Base-by-base conservation (phyloP, 1,139 yeast genomes). In the Nakaseomyces bracarensis region DNA sequence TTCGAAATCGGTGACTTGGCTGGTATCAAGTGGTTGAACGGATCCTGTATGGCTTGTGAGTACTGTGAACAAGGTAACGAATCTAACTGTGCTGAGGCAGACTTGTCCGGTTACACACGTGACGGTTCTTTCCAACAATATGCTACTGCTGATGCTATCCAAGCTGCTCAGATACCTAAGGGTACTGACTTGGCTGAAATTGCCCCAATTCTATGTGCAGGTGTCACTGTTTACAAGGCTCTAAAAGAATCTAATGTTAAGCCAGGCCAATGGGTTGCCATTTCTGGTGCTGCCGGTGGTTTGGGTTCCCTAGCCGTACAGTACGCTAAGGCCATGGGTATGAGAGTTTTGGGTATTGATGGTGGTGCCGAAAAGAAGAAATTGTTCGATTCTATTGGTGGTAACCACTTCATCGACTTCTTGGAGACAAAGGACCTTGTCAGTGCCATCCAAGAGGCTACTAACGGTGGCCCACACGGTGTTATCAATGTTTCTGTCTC, bases 121-220 rank as follows among this genome's bases (percentile, higher is more conserved):
- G 86, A 81, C 60, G 89, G 89, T 58, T 77, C 86, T 29, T 81
- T 81, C 76, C 85, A 79, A 66, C 81, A 81, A 64, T 81, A 78
- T 55, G 86, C 86, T 30, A 79, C 87, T 41, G 86, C 86, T 35
- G 86, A 81, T 63, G 84, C 85, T 20, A 71, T 79, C 39, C 86
- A 81, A 60, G 85, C 86, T 37, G 86, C 87, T 36, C 69, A 71
- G 53, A 76, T 81, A 50, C 83, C 86, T 40, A 54, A 70, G 52
- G 82, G 80, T 46, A 69, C 82, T 35, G 83, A 80, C 57, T 70
- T 80, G 58, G 84, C 85, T 38, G 61, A 70, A 49, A 76, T 76
- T 45, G 75, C 87, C 20, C 89, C 89, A 53, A 76, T 81, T 49
- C 69, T 81, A 57, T 81, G 89, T 74, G 89, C 87, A 21, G 89